These are phyloP conservation scores for Ascodesmis nigricans DNA, from an alignment of 495 filamentous ascomycete genomes.

Conservation along the genomic window DNA sequence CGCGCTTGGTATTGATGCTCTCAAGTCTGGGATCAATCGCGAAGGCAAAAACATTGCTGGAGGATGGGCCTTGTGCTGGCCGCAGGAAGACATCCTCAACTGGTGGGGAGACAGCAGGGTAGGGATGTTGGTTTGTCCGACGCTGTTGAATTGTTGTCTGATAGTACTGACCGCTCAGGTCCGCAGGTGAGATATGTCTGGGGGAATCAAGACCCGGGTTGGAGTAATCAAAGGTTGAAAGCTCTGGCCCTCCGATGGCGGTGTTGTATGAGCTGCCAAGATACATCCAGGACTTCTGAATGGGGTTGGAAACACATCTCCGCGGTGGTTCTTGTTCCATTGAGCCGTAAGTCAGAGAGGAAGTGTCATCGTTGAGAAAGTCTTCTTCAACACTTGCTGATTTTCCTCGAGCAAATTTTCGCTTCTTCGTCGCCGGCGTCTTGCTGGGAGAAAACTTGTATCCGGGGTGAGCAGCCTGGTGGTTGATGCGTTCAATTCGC, in stretches of 20 bases:
- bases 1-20: too few species aligned
- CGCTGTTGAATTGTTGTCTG: conserved; percentile 34
- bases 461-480: conserved; percentile 63
- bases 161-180: conserved; percentile 37
- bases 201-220: conserved; percentile 41
- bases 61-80: too few species aligned
- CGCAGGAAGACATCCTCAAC: too few species aligned
- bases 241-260: conserved; percentile 22
- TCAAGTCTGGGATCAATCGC: too few species aligned
- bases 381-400: conserved; percentile 23
- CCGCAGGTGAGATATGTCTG: conserved; percentile 29
- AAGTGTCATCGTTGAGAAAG: conserved; percentile 15
- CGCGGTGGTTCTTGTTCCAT: conserved; percentile 10
- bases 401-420: conserved; percentile 32
- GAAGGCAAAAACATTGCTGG: too few species aligned
- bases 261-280: conserved; percentile 11
- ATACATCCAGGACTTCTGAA: conserved; percentile 11
- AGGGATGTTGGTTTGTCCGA: conserved; percentile 21
- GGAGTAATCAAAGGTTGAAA: conserved; percentile 37
- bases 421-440: conserved; percentile 26
- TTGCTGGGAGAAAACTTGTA: conserved; percentile 93
- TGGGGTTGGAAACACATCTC: too few species aligned
- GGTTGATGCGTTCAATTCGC: conserved; percentile 62
- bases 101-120: too few species aligned
- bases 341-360: conserved; percentile 17